Conservation (phyloP, 2,329 filamentous ascomycete species). For the Fusarium sp. region DNA sequence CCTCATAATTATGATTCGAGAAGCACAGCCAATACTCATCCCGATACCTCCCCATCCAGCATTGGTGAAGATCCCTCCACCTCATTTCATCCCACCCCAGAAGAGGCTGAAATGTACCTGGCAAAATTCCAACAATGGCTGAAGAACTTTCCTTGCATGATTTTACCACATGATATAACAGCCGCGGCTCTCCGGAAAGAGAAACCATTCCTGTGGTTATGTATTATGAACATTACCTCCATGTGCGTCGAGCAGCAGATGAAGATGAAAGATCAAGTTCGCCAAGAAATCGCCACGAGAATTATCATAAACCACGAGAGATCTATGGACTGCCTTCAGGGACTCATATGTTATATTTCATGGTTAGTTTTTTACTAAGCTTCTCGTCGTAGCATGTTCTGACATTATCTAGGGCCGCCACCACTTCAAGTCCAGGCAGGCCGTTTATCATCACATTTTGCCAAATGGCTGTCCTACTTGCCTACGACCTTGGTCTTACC, state of each 20-base stretch:
- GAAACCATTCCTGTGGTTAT: constrained; percentile 63
- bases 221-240: constrained; percentile 60
- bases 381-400: constrained; percentile 2
- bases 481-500: constrained; percentile 61
- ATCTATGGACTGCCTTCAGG: constrained; percentile 64
- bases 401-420: constrained; percentile 51
- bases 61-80: constrained; percentile 34
- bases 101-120: constrained; percentile 56
- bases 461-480: constrained; percentile 57
- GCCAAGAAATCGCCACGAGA: constrained; percentile 58
- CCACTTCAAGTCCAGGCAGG: constrained; percentile 53
- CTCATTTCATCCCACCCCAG: constrained; percentile 48
- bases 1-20: constrained; percentile 20
- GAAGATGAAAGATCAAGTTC: constrained; percentile 55
- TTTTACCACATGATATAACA: constrained; percentile 53
- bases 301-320: constrained; percentile 62
- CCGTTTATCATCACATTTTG: constrained; percentile 59
- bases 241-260: constrained; percentile 56
- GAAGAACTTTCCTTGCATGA: constrained; percentile 58
- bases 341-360: constrained; percentile 58
- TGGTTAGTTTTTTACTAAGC: constrained; percentile 53
- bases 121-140: constrained; percentile 57
- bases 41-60: constrained; percentile 15
- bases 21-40: constrained; percentile 9
- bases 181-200: constrained; percentile 54